Evolutionary conservation across 129 eudicot genomes (phyloP), one percentile per base, ranked within the genome.

Genomic region (Saussurea involucrata): DNA sequence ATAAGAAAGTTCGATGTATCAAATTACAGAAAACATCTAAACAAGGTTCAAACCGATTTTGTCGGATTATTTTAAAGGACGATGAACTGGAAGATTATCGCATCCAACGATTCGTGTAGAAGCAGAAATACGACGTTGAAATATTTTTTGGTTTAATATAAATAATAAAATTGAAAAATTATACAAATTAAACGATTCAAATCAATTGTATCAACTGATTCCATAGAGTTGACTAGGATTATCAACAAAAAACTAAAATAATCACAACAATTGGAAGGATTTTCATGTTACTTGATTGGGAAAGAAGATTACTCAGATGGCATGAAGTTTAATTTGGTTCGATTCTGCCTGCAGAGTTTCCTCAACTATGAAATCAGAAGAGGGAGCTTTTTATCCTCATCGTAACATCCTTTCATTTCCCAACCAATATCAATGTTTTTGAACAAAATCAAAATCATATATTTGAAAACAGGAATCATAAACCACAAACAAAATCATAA

Each of bases 361-460:
- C 71, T 83, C 88, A 84, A 22, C 70, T 68, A 71, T 24, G 1
- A 15, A 66, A 68, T 81, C 83, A 84, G 86, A 87, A 84, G 88
- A 84, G 88, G 90, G 87, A 81, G 87, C 87, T 87, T 87, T 46
- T 40, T 34, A 87, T 87, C 91, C 53, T 84, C 91, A 84, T 81
- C 58, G 88, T 76, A 84, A 84, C 42, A 46, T 69, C 73, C 10
- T 15, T 15, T 75, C 42, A 0, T 40, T 55, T 11, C 5, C 28
- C 25, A 57, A 74, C 32, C 21, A 60, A 44, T 0, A 13, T 15
- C 10, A 67, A n/a, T n/a, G n/a, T n/a, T n/a, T n/a, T n/a, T n/a
- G n/a, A n/a, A n/a, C n/a, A n/a, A n/a, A n/a, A 74, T 46, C 21
- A 60, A 44, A 1, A 13, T 15, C 10, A 67, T 8, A 31, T 15